Base-by-base conservation (phyloP, 345 rosid species). In the Syzygium aqueum region DNA sequence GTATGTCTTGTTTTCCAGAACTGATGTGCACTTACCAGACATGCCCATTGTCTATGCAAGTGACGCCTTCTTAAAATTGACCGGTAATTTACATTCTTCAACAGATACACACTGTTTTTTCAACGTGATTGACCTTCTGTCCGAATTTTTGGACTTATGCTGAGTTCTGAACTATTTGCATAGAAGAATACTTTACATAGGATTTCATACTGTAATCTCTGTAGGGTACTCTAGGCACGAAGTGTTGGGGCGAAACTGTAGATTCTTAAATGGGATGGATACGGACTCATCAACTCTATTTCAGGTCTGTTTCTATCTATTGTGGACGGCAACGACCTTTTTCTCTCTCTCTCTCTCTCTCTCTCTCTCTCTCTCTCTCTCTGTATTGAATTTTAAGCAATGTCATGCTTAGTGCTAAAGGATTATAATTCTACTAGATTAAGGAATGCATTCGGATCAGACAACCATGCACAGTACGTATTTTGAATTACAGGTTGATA, bases 401-500 rank as follows among this genome's bases (percentile, higher is more conserved):
- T 50, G 51, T 61, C 22, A 37, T 28, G 65, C 43, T 28, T 51
- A 51, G 50, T 25, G 61, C 37, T 65, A 33, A 43, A 54, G 82
- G 17, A 51, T 89, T 56, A 59, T 28, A 5, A 30, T 59, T 53
- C 65, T 89, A 21, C 67, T 86, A 97, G 99, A 93, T 97, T 89
- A 93, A 90, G 86, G 92, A 95, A 86, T 92, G 95, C 92, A 93
- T 97, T 86, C 91, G 46, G 86, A 89, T 87, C 51, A 96, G 94
- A 85, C 93, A 90, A 94, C 89, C 97, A 86, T 96, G 99, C 94
- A 96, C 99, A 89, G 99, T 95, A 89, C 95, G 95, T 90, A 93
- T 97, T 89, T 93, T 97, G 91, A 95, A 93, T 91, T 96, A 96
- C 99, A 97, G 99, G 99, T 97, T 92, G 90, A 92, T 88, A 88